Evolutionary conservation across 495 filamentous ascomycete genomes (phyloP), one percentile per base, ranked within the genome.

Genomic region (Trypethelium eluteriae): DNA sequence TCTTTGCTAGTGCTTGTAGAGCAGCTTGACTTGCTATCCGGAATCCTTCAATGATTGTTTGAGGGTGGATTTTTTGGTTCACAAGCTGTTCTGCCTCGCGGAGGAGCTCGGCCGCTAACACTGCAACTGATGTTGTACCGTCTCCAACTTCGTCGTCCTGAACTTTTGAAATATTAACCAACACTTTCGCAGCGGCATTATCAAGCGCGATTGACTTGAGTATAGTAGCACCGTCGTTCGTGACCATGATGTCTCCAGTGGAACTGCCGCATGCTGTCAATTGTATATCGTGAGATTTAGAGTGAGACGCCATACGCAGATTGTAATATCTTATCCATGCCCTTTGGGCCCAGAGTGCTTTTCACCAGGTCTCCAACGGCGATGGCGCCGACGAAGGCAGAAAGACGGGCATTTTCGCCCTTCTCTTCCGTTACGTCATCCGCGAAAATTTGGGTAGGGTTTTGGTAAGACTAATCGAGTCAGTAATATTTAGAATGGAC

Each of bases 251-350:
- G 67, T 97, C 90, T 70, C 91, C 90, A 10, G 94, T 98, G 39
- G 95, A 98, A 32, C 92, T 96, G 69, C 56, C 18, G 68, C 75
- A 34, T 66, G 72, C 68, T 70, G 69, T 64, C 39, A 34, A 46
- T 35, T 66, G 72, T 38, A 74, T 71, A 57, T 16, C 68, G 34
- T 41, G 38, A 16, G 38, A 10, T n/a, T 34, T 25, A 5, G 1
- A 53, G n/a, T 5, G 12, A 16, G 35, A 49, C 36, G 68, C 82
- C 85, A 50, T 84, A 96, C 89, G 92, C 95, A 79, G 93, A 97
- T 76, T 98, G 94, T 76, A 98, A 80, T 77, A 98, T 98, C 82
- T 98, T 98, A 81, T 98, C 95, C 95, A 98, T 98, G 72, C 94
- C 94, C 81, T 98, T 97, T 2, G 94, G 95, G 12, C 94, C 94